phyloP scores from a whole-genome alignment of 1,284 basidiomycete species.

The Tetrapyrgos nigripes region DNA sequence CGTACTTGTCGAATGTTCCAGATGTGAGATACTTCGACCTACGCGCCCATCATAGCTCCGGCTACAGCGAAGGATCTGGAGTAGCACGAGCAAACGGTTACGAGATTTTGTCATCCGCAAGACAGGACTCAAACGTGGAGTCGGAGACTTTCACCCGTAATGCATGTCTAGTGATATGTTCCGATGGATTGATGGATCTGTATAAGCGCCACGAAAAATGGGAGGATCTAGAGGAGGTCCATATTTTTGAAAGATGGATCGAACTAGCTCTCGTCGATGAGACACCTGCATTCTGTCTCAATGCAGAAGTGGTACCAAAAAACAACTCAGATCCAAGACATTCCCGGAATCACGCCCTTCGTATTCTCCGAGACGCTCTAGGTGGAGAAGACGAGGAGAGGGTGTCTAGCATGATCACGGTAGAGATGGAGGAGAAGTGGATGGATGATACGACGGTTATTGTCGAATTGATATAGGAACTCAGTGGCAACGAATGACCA shows the following conservation, averaged over 20 bases:
- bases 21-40: slow-evolving; percentile 32
- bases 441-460: slow-evolving; percentile 24
- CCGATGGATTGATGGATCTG: slow-evolving; percentile 28
- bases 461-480: slow-evolving; percentile 10
- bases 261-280: slow-evolving; percentile 1
- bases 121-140: no score
- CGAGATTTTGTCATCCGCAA: no score
- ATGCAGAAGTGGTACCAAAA: no score
- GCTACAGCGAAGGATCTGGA: no score
- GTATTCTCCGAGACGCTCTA: slow-evolving; percentile 26
- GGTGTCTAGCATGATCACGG: slow-evolving; percentile 15
- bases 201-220: slow-evolving; percentile 12
- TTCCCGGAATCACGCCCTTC: slow-evolving; percentile 27
- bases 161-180: slow-evolving; percentile 25
- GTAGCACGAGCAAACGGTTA: no score
- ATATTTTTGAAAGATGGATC: slow-evolving; percentile 2
- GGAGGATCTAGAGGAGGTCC: not conserved
- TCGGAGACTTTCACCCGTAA: not conserved
- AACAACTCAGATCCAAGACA: not conserved
- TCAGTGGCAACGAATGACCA: no score
- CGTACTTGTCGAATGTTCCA: slow-evolving; percentile 34
- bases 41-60: no score
- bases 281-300: no score
- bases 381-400: slow-evolving; percentile 16
- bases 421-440: slow-evolving; percentile 20